phyloP scores from a whole-genome alignment of 257 asterid genomes.

The Ocimum tenuiflorum region DNA sequence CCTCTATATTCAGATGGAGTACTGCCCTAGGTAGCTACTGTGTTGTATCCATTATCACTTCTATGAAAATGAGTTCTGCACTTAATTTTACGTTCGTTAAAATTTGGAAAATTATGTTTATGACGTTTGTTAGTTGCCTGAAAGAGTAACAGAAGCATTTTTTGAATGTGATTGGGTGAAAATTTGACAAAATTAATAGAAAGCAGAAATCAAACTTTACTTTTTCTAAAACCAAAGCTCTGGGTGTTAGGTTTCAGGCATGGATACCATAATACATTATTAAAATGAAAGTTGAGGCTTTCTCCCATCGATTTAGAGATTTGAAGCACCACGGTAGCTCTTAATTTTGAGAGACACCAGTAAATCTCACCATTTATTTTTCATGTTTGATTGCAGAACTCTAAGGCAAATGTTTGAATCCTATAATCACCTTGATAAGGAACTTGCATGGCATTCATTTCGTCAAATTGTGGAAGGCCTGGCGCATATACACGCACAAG shows the following conservation, averaged over 20 bases:
- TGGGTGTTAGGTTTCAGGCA: background rate
- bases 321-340: slow-evolving; percentile 9
- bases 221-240: background rate
- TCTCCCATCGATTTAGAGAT: background rate
- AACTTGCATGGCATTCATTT: slow-evolving; percentile 86
- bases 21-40: slow-evolving; percentile 76
- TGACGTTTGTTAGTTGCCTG: background rate
- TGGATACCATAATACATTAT: background rate
- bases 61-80: slow-evolving; percentile 2
- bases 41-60: background rate
- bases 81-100: background rate
- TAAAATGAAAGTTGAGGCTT: background rate
- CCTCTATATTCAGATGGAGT: slow-evolving; percentile 96
- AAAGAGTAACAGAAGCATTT: background rate
- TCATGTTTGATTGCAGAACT: slow-evolving; percentile 55
- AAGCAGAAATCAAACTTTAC: background rate
- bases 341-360: background rate
- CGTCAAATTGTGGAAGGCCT: slow-evolving; percentile 98
- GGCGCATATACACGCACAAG: slow-evolving; percentile 91
- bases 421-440: slow-evolving; percentile 75
- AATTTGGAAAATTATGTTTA: background rate
- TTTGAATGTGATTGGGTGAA: background rate
- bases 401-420: slow-evolving; percentile 85
- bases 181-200: background rate
- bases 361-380: slow-evolving; percentile 18